Evolutionary conservation across 805 yeast species (phyloP), one percentile per base, ranked within the genome.

Genomic region (Pichia nanzhaoensis): DNA sequence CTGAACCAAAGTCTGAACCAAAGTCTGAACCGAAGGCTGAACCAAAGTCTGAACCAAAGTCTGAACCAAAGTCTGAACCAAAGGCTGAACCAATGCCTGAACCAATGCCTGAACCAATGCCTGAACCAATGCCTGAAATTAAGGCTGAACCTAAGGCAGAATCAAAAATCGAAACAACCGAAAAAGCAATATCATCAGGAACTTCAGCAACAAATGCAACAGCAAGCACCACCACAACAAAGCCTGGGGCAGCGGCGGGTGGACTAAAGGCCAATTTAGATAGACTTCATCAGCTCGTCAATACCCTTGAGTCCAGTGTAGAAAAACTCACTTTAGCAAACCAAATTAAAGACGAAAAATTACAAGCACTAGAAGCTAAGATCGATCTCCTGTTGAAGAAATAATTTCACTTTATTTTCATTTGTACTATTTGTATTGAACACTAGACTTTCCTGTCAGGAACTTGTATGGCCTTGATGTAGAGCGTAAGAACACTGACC

Each of bases 231-330:
- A 37, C 59, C 16, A 42, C 56, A 16, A 45, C 34, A 42, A 54
- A 39, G 51, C 48, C 42, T 18, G 56, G 65, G 16, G 60, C 68
- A 24, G 70, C 73, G 22, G 77, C 85, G 17, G 72, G 84, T 28
- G 84, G 89, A 0, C 69, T 85, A 48, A 82, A 82, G 55, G 82
- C 77, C 9, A 78, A 88, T 1, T 81, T 84, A 28, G 91, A 82
- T 51, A 81, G 75, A 51, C 67, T 85, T 44, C 77, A 84, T 5
- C 47, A 65, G 2, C 62, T 85, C 30, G 88, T 82, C 18, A 66
- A 68, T 3, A 67, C 71, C 24, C 69, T 85, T 39, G 89, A 84
- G 58, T 45, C 64, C 0, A 76, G 80, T 37, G 74, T 85, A 37
- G 55, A 68, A 10, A 70, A 64, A 45, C 67, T 85, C 47, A 67